A percentile compares a stretch with the other conserved stretches of the same genome.
Conservation (phyloP, 805 yeast genomes). For the Blastobotrys americana region DNA sequence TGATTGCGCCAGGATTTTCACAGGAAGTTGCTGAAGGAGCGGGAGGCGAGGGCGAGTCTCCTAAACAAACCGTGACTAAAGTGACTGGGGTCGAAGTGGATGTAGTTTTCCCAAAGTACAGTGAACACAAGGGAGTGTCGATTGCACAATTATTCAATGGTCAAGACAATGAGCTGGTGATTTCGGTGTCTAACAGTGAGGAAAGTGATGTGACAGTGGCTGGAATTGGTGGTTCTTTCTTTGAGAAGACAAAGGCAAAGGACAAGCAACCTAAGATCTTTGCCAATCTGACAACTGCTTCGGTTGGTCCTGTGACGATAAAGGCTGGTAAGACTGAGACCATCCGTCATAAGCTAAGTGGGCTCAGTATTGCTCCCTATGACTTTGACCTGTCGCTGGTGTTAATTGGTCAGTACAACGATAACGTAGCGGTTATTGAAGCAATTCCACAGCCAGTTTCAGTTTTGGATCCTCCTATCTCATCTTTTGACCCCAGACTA, state of each 20-base stretch:
- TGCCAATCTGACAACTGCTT: conserved; percentile 53
- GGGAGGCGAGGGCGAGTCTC: neutral
- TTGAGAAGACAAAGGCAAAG: conserved; percentile 12
- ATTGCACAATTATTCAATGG: conserved; percentile 20
- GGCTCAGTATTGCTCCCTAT: conserved; percentile 47
- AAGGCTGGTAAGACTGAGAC: conserved; percentile 41
- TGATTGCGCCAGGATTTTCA: neutral
- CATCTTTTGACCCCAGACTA: conserved; percentile 67
- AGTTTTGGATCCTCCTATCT: conserved; percentile 58
- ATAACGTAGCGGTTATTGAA: conserved; percentile 15
- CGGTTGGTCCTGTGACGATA: conserved; percentile 50
- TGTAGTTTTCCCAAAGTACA: neutral
- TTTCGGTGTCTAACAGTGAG: conserved; percentile 24
- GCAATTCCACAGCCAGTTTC: conserved; percentile 30
- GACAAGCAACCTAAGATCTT: conserved; percentile 9
- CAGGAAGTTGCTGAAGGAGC: neutral
- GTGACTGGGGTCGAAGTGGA: neutral
- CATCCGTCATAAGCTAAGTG: conserved; percentile 53
- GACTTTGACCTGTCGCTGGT: conserved; percentile 43
- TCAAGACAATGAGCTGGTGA: conserved; percentile 19
- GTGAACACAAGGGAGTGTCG: neutral
- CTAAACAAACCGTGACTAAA: neutral
- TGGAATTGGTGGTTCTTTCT: conserved; percentile 21
- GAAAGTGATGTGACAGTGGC: conserved; percentile 18
- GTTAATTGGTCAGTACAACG: conserved; percentile 18